These are phyloP conservation scores for Tuber melanosporum DNA, from an alignment of 495 filamentous ascomycete species.

Conservation along the genomic window DNA sequence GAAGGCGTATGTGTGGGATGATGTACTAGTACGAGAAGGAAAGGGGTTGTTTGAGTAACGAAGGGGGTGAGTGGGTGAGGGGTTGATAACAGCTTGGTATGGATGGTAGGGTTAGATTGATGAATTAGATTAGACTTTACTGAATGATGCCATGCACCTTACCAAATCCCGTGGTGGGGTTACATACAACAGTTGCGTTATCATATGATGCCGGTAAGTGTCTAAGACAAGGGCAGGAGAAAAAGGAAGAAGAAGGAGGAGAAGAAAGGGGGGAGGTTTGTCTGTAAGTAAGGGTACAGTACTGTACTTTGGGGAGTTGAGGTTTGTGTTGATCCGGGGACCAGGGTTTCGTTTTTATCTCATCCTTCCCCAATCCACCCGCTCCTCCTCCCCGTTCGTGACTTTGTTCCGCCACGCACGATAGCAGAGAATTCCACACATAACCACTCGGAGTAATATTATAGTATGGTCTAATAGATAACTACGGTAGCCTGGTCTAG, in stretches of 20 bases:
- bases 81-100: not conserved
- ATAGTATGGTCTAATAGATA: not conserved
- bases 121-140: not conserved
- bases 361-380: not conserved
- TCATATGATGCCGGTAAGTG: not conserved
- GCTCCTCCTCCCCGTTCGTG: not conserved
- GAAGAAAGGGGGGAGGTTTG: not conserved
- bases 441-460: not conserved
- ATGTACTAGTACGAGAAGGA: not conserved
- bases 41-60: not conserved
- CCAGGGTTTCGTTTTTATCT: not conserved
- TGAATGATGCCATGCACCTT: not conserved
- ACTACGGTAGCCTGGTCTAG: not conserved
- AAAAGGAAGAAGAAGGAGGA: not conserved
- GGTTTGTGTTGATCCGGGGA: not conserved
- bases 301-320: not conserved
- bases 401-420: not conserved
- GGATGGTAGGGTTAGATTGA: slow-evolving; percentile 3
- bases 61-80: not conserved
- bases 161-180: not conserved
- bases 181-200: not conserved
- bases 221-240: not conserved
- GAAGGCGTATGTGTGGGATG: not conserved
- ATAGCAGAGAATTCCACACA: not conserved
- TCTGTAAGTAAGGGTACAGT: not conserved